phyloP scores from a whole-genome alignment of 164 flowering plant species.

The Tinospora cordifolia region DNA sequence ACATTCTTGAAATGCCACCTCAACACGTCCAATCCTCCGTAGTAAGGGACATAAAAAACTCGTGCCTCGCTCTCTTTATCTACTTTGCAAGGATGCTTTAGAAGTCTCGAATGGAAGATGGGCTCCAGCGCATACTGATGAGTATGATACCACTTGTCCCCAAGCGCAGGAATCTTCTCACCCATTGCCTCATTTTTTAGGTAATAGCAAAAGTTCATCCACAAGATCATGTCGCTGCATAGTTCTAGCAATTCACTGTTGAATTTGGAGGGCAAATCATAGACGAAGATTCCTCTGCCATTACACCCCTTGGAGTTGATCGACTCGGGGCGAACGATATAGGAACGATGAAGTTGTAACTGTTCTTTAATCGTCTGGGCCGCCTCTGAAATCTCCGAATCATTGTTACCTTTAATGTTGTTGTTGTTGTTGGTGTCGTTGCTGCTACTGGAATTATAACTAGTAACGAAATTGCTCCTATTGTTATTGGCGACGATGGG shows the following conservation, averaged over 20 bases:
- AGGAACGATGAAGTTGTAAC: constrained; percentile 42
- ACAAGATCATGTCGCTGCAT: constrained; percentile 50
- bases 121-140: constrained; percentile 69
- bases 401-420: not conserved
- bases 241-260: constrained; percentile 50
- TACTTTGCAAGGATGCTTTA: constrained; percentile 68
- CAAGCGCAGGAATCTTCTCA: constrained; percentile 39
- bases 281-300: constrained; percentile 56
- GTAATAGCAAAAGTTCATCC: constrained; percentile 47
- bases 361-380: constrained; percentile 36
- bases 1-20: constrained; percentile 73
- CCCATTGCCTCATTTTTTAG: constrained; percentile 56
- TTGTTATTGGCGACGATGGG: not conserved
- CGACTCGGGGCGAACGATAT: constrained; percentile 16
- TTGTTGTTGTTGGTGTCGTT: not conserved
- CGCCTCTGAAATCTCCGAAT: constrained; percentile 28
- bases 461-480: too few species aligned
- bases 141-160: constrained; percentile 57
- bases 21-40: constrained; percentile 57
- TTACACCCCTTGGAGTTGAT: constrained; percentile 21
- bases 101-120: constrained; percentile 54
- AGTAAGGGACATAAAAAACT: constrained; percentile 80
- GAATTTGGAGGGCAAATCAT: constrained; percentile 68
- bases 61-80: constrained; percentile 41
- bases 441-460: not conserved